Percentiles rank a stretch among this genome's conserved stretches.
phyloP scores from a whole-genome alignment of 2,329 filamentous ascomycete species.

The Penicillium sclerotiorum region DNA sequence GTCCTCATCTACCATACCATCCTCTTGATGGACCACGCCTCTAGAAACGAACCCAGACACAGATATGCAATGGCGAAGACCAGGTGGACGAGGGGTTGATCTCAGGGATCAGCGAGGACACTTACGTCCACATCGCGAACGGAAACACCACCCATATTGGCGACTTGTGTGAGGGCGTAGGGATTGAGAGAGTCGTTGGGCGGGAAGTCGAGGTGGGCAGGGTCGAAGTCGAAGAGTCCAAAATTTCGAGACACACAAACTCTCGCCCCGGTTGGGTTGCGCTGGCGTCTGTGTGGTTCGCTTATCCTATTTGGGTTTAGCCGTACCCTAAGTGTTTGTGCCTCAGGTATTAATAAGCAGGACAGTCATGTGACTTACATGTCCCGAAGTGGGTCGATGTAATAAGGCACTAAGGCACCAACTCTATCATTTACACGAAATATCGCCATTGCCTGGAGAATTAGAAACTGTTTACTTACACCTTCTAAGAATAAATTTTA shows the following conservation, averaged over 20 bases:
- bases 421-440: too few relatives aligned
- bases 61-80: conserved; percentile 14
- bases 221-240: conserved; percentile 43
- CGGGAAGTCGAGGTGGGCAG: conserved; percentile 40
- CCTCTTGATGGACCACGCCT: neutral
- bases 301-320: conserved; percentile 46
- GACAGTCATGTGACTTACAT: neutral
- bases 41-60: conserved; percentile 22
- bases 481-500: neutral
- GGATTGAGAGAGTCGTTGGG: conserved; percentile 31
- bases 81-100: conserved; percentile 14
- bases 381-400: too few relatives aligned
- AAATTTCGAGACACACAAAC: conserved; percentile 43
- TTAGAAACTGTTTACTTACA: too few relatives aligned
- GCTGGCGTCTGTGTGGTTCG: conserved; percentile 41
- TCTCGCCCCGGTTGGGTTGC: conserved; percentile 28
- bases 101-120: conserved; percentile 28
- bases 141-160: conserved; percentile 68
- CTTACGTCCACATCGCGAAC: conserved; percentile 68
- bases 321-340: conserved; percentile 39
- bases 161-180: conserved; percentile 42
- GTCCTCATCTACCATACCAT: too few relatives aligned
- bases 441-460: too few relatives aligned
- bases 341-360: neutral
- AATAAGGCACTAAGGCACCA: neutral